These are phyloP conservation scores for Lipomyces yamanashiensis DNA, from an alignment of 805 yeast species.

Conservation along the genomic window DNA sequence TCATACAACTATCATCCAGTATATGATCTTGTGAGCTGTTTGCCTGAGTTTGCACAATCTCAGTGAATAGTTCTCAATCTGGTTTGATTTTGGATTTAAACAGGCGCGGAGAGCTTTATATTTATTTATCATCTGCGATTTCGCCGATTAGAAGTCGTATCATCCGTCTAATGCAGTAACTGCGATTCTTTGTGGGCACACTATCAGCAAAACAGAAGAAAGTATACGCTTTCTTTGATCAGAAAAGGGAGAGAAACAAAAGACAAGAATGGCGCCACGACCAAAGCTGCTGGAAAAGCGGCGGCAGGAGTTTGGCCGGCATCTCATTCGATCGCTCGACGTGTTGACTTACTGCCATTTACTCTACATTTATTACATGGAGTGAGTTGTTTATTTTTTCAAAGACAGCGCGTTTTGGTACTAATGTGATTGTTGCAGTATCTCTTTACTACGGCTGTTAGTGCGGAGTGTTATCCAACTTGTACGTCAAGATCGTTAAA, in stretches of 20 bases:
- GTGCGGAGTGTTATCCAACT: slow-evolving; percentile 35
- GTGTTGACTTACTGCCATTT: slow-evolving; percentile 35
- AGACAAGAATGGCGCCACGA: slow-evolving; percentile 4
- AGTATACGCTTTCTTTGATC: too few relatives aligned
- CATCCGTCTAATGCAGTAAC: neutral
- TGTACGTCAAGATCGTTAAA: slow-evolving; percentile 10
- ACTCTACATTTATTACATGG: slow-evolving; percentile 33
- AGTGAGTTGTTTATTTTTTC: slow-evolving; percentile 15
- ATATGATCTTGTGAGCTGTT: neutral
- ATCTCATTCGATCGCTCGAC: slow-evolving; percentile 35
- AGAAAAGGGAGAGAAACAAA: neutral
- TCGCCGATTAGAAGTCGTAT: too few relatives aligned
- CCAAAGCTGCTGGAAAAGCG: slow-evolving; percentile 30
- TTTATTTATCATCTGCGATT: too few relatives aligned
- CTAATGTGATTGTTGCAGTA: slow-evolving; percentile 13
- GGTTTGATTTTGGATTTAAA: neutral
- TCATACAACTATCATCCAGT: neutral
- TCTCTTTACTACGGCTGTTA: slow-evolving; percentile 33
- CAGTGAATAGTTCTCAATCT: neutral
- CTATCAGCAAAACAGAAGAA: neutral
- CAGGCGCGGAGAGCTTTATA: neutral
- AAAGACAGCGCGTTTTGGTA: neutral
- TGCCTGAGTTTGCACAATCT: neutral
- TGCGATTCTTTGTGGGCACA: neutral
- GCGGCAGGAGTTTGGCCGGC: slow-evolving; percentile 34